Evolutionary conservation across 495 filamentous ascomycete species (phyloP).

Genomic region (Tuber aestivum): DNA sequence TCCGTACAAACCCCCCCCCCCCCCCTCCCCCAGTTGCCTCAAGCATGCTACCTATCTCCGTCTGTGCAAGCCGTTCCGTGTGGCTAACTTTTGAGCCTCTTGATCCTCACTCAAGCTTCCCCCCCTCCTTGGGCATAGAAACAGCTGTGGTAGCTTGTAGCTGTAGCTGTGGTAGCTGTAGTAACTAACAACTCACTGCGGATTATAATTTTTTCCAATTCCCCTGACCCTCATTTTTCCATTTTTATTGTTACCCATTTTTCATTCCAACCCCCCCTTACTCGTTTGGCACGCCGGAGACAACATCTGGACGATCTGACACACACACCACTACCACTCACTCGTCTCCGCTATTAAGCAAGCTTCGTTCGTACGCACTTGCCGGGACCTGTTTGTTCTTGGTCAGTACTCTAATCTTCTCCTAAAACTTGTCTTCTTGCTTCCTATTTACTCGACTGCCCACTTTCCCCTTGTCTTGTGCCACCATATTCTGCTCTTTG

Average conservation of each 20-base stretch:
- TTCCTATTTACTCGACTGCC: conserved; percentile 32
- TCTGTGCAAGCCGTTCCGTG: conserved; percentile 38
- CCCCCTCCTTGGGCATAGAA: conserved; percentile 35
- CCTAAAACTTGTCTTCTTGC: conserved; percentile 24
- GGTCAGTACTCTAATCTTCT: conserved; percentile 38
- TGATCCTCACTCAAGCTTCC: conserved; percentile 36
- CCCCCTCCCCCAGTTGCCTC: conserved; percentile 26
- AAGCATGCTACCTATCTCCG: conserved; percentile 37
- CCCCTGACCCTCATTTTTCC: conserved; percentile 37
- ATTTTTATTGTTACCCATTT: conserved; percentile 7
- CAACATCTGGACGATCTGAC: conserved; percentile 39
- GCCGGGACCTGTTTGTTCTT: conserved; percentile 40
- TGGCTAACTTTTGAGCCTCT: conserved; percentile 41
- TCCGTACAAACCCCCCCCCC: conserved; percentile 11
- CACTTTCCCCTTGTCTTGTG: conserved; percentile 26
- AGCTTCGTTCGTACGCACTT: conserved; percentile 31
- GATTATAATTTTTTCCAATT: conserved; percentile 27
- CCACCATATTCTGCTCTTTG: conserved; percentile 16
- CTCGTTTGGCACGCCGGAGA: conserved; percentile 40
- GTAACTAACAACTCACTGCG: conserved; percentile 17
- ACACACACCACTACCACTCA: conserved; percentile 37
- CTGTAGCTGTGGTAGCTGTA: conserved; percentile 38
- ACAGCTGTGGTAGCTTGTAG: conserved; percentile 39
- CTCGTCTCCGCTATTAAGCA: conserved; percentile 36
- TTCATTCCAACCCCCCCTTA: conserved; percentile 26